phyloP scores from a whole-genome alignment of 2,329 filamentous ascomycete species.

The Penicillium sp. region DNA sequence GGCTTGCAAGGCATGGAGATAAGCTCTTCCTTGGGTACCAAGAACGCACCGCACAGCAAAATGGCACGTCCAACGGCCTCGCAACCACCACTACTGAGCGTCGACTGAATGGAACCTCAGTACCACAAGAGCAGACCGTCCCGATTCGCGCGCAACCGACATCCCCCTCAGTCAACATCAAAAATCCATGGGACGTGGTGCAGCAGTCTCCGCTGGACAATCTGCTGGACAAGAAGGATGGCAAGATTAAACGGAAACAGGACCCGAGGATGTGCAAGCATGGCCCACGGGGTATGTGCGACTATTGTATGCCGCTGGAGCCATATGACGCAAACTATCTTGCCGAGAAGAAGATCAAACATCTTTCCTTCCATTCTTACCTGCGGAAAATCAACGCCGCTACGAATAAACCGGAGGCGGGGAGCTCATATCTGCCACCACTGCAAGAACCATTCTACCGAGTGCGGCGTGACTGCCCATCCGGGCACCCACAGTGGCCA shows the following conservation, averaged over 20 bases:
- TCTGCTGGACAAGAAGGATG: slow-evolving; percentile 75
- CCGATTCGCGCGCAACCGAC: slow-evolving; percentile 58
- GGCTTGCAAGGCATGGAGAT: slow-evolving; percentile 67
- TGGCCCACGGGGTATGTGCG: slow-evolving; percentile 96
- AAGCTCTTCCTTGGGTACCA: slow-evolving; percentile 82
- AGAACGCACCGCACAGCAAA: slow-evolving; percentile 50
- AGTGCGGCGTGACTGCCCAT: slow-evolving; percentile 82
- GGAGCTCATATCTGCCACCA: slow-evolving; percentile 92
- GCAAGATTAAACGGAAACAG: slow-evolving; percentile 73
- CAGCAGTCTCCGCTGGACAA: slow-evolving; percentile 85
- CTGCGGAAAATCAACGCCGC: slow-evolving; percentile 91
- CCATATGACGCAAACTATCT: slow-evolving; percentile 88
- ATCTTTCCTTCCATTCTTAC: slow-evolving; percentile 91
- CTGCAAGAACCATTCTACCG: slow-evolving; percentile 89
- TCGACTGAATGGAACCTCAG: slow-evolving; percentile 36
- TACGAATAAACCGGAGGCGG: slow-evolving; percentile 92
- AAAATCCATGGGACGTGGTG: slow-evolving; percentile 90
- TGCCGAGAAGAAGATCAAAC: slow-evolving; percentile 96
- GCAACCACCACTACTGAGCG: slow-evolving; percentile 23
- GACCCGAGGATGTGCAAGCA: slow-evolving; percentile 90
- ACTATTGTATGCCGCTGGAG: slow-evolving; percentile 96
- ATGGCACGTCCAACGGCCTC: slow-evolving; percentile 39
- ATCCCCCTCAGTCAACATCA: slow-evolving; percentile 58
- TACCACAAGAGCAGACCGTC: slow-evolving; percentile 51
- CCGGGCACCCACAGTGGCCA: slow-evolving; percentile 87